These are phyloP conservation scores for Phlegmacium glaucopus DNA, from an alignment of 768 basidiomycete genomes.

Conservation along the genomic window DNA sequence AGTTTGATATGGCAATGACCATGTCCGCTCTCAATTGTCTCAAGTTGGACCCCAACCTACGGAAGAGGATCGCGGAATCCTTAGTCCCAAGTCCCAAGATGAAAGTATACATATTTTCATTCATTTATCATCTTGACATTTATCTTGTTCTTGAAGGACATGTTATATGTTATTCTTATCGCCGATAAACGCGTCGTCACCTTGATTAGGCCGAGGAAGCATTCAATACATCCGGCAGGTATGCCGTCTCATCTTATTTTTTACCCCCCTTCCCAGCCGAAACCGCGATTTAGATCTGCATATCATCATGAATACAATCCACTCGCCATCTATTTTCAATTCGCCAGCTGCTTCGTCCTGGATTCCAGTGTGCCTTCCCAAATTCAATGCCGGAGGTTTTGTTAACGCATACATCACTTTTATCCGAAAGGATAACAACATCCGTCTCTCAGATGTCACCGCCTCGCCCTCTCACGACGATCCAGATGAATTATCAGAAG, in stretches of 20 bases:
- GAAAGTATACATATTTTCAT: slow-evolving; percentile 46
- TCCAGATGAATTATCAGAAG: slow-evolving; percentile 8
- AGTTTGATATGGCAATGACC: slow-evolving; percentile 78
- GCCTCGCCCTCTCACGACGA: slow-evolving; percentile 5
- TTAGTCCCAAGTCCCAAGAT: slow-evolving; percentile 80
- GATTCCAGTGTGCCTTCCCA: slow-evolving; percentile 95
- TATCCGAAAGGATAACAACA: slow-evolving; percentile 42
- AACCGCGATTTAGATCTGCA: slow-evolving; percentile 67
- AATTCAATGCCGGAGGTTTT: slow-evolving; percentile 87
- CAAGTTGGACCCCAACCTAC: slow-evolving; percentile 62
- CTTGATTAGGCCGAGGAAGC: slow-evolving; percentile 84
- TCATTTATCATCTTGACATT: neutral
- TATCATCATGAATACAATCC: slow-evolving; percentile 87
- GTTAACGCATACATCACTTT: slow-evolving; percentile 89
- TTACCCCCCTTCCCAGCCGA: neutral
- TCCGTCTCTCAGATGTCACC: slow-evolving; percentile 12
- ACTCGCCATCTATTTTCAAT: slow-evolving; percentile 74
- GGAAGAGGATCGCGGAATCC: slow-evolving; percentile 74
- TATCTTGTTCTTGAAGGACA: slow-evolving; percentile 51
- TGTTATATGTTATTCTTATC: slow-evolving; percentile 88
- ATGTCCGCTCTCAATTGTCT: slow-evolving; percentile 81
- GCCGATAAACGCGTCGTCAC: slow-evolving; percentile 78
- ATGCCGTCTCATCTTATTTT: slow-evolving; percentile 10
- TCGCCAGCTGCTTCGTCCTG: slow-evolving; percentile 83
- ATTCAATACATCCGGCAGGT: slow-evolving; percentile 95